These are phyloP conservation scores for Penicillium sp. DNA, from an alignment of 2,329 filamentous ascomycete species.

Conservation along the genomic window DNA sequence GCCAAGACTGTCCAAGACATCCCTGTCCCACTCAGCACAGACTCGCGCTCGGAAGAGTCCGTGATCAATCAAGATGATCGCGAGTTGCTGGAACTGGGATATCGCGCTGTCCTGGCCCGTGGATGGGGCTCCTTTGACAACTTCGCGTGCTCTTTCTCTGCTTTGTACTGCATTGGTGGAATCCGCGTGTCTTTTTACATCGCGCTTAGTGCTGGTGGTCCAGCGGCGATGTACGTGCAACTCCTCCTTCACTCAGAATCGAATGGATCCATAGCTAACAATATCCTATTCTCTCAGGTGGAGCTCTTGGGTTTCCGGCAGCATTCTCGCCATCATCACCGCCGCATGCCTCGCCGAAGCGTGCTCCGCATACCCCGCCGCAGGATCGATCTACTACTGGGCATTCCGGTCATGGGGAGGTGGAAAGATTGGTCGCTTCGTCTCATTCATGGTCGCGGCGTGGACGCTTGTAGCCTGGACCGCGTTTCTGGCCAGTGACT, in stretches of 20 bases:
- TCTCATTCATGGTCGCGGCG: constrained; percentile 56
- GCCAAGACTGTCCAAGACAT: constrained; percentile 15
- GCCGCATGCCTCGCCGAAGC: constrained; percentile 36
- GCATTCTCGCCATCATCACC: constrained; percentile 30
- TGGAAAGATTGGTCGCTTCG: constrained; percentile 36
- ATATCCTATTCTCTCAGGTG: constrained; percentile 14
- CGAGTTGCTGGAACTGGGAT: constrained; percentile 30
- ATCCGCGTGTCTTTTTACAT: constrained; percentile 35
- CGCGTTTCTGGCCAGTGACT: constrained; percentile 33
- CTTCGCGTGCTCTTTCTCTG: constrained; percentile 34
- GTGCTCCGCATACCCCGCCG: constrained; percentile 36
- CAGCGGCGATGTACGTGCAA: constrained; percentile 25
- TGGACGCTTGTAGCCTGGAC: constrained; percentile 63
- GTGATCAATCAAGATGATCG: constrained; percentile 31
- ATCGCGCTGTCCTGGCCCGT: constrained; percentile 29
- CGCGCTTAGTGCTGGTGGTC: constrained; percentile 31
- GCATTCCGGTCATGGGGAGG: constrained; percentile 34
- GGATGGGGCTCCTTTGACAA: constrained; percentile 34
- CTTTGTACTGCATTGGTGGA: constrained; percentile 32
- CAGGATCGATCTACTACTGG: constrained; percentile 39
- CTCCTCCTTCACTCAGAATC: background rate
- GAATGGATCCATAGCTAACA: constrained; percentile 5
- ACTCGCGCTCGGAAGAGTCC: constrained; percentile 9
- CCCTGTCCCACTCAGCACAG: background rate
- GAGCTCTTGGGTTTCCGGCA: constrained; percentile 30